Evolutionary conservation across 805 yeast genomes (phyloP).

Genomic region (Saturnispora hagleri): DNA sequence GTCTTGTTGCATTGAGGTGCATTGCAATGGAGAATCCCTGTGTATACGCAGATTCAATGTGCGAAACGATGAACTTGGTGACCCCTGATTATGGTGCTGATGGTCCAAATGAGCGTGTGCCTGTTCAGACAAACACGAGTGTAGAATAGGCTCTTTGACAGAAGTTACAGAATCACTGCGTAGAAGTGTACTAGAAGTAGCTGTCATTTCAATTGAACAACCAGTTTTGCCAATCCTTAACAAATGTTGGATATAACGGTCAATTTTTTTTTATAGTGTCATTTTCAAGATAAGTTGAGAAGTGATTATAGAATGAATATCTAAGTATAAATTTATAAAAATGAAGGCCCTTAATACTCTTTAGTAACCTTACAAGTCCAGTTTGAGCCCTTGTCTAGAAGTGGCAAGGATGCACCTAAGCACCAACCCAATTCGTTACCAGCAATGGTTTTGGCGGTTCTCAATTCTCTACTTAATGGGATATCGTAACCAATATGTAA

Average conservation of each 20-base stretch:
- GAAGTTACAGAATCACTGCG: constrained; percentile 2
- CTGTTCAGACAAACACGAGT: constrained; percentile 4
- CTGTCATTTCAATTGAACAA: constrained; percentile 31
- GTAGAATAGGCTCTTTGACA: constrained; percentile 7
- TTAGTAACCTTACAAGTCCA: constrained; percentile 58
- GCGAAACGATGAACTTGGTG: constrained; percentile 2
- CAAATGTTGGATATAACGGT: background rate
- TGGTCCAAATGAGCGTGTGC: background rate
- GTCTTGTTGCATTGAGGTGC: background rate
- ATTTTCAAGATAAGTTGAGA: background rate
- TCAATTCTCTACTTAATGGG: constrained; percentile 80
- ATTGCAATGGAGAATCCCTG: background rate
- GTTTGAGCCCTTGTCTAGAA: constrained; percentile 55
- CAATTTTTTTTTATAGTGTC: background rate
- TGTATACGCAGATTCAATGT: background rate
- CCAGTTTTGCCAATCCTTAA: constrained; percentile 15
- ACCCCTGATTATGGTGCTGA: background rate
- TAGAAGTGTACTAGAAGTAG: background rate
- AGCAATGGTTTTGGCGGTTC: constrained; percentile 83
- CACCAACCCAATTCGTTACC: constrained; percentile 97
- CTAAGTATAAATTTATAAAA: background rate
- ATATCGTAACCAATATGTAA: constrained; percentile 96
- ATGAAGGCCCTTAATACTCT: constrained; percentile 12
- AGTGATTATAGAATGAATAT: background rate
- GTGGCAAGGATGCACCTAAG: constrained; percentile 91